Evolutionary conservation across 2,329 filamentous ascomycete genomes (phyloP).

Genomic region (Cladosporium halotolerans): DNA sequence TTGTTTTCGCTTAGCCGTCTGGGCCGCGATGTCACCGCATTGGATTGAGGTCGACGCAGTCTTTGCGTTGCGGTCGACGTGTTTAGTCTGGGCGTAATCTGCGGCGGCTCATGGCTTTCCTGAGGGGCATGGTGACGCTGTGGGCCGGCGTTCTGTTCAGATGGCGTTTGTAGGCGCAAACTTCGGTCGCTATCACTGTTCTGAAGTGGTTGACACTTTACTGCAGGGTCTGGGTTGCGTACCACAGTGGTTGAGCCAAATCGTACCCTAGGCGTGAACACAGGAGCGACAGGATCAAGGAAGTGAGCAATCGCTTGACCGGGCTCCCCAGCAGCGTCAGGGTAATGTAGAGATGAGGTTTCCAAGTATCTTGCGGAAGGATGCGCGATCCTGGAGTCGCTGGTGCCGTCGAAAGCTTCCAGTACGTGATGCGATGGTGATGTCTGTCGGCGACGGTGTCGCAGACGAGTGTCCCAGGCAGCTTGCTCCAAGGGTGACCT

Average conservation of each 20-base stretch:
- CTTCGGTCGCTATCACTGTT: constrained; percentile 2
- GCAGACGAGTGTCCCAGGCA: not conserved
- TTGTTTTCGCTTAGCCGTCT: not conserved
- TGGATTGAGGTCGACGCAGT: not conserved
- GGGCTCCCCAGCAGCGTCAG: not conserved
- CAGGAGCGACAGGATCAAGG: constrained; percentile 24
- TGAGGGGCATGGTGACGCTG: not conserved
- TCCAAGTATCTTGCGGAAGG: too few species aligned
- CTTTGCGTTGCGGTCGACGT: not conserved
- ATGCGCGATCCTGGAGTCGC: not conserved
- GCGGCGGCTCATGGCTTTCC: not conserved
- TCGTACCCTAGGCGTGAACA: constrained; percentile 24
- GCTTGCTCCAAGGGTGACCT: not conserved
- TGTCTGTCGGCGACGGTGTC: not conserved
- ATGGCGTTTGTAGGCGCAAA: constrained; percentile 19
- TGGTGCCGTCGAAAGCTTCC: not conserved
- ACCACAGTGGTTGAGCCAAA: constrained; percentile 17
- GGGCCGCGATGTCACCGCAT: not conserved
- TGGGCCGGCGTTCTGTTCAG: constrained; percentile 18
- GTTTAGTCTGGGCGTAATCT: not conserved
- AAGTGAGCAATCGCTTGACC: not conserved
- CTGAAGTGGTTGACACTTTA: not conserved
- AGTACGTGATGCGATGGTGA: constrained; percentile 4
- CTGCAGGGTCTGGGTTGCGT: not conserved
- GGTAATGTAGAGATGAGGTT: too few species aligned